These are phyloP conservation scores for Mycena capillaripes DNA, from an alignment of 768 basidiomycete genomes.

Conservation along the genomic window DNA sequence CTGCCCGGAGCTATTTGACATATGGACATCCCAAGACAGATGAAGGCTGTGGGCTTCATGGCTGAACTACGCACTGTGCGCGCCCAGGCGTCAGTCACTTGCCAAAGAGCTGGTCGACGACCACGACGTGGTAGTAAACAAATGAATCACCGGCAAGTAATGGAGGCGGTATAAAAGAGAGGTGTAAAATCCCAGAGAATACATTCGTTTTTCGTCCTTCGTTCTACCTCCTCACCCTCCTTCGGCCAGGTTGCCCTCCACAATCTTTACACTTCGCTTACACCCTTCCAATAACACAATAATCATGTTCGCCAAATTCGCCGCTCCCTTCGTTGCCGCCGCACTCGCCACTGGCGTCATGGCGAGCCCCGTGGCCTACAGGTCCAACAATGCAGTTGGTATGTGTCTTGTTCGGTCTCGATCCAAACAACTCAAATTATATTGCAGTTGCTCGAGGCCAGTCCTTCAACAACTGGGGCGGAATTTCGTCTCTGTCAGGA, in stretches of 20 bases:
- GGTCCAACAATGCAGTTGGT: conserved; percentile 12
- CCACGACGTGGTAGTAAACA: neutral
- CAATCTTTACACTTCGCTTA: neutral
- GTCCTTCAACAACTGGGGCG: conserved; percentile 55
- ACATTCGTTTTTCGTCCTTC: conserved; percentile 10
- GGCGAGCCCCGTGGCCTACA: conserved; percentile 18
- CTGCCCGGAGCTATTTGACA: no score
- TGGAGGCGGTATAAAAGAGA: neutral
- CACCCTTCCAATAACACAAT: neutral
- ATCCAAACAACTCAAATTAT: neutral
- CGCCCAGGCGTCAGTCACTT: neutral
- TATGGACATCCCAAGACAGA: neutral
- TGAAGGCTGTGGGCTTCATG: neutral
- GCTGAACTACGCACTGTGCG: neutral
- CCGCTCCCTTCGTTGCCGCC: conserved; percentile 20
- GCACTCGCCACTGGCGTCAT: conserved; percentile 22
- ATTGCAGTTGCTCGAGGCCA: conserved; percentile 22
- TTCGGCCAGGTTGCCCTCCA: conserved; percentile 22
- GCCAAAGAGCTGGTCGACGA: neutral
- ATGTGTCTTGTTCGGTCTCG: neutral
- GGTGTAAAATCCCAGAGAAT: neutral
- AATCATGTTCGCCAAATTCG: conserved; percentile 29
- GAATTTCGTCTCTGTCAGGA: conserved; percentile 44
- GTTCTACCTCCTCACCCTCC: conserved; percentile 1
- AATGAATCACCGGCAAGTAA: neutral